Evolutionary conservation across 192 early-diverging fungal genomes (phyloP).

Genomic region (Fimicolochytrium jonesii): DNA sequence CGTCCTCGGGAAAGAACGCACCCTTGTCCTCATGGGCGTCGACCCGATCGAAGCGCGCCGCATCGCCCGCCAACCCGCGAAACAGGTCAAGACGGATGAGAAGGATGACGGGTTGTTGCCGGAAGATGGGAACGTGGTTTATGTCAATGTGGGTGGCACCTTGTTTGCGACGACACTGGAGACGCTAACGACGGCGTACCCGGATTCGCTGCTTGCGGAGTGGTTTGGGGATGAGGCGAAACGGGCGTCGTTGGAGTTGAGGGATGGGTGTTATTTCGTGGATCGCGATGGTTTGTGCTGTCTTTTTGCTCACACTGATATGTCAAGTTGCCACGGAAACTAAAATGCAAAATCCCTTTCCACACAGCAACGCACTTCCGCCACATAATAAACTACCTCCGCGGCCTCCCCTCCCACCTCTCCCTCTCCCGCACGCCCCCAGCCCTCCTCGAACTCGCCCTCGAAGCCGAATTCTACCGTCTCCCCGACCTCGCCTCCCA

Average conservation of each 20-base stretch:
- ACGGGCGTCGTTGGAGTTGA: constrained; percentile 21
- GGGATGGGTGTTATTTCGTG: constrained; percentile 35
- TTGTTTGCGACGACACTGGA: constrained; percentile 32
- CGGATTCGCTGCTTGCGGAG: constrained; percentile 23
- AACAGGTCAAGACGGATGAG: too few relatives aligned
- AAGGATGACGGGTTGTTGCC: too few relatives aligned
- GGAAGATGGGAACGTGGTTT: constrained; percentile 11
- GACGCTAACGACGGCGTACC: constrained; percentile 23
- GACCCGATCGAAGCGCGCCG: constrained; percentile 20
- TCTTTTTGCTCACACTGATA: too few relatives aligned
- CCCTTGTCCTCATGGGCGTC: constrained; percentile 4
- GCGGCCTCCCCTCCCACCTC: constrained; percentile 30
- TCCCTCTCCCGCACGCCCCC: not conserved
- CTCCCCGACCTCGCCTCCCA: constrained; percentile 16
- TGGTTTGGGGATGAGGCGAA: constrained; percentile 19
- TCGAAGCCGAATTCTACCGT: constrained; percentile 19
- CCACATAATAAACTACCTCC: constrained; percentile 48
- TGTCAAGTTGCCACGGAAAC: too few relatives aligned
- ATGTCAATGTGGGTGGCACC: constrained; percentile 35
- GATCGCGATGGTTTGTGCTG: constrained; percentile 49
- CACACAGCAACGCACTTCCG: constrained; percentile 37
- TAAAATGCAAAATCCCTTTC: too few relatives aligned
- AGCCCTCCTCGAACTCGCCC: not conserved
- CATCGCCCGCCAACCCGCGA: too few relatives aligned
- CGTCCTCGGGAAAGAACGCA: constrained; percentile 21